These are phyloP conservation scores for Didymella segeticola DNA, from an alignment of 2,329 filamentous ascomycete species.

Conservation along the genomic window DNA sequence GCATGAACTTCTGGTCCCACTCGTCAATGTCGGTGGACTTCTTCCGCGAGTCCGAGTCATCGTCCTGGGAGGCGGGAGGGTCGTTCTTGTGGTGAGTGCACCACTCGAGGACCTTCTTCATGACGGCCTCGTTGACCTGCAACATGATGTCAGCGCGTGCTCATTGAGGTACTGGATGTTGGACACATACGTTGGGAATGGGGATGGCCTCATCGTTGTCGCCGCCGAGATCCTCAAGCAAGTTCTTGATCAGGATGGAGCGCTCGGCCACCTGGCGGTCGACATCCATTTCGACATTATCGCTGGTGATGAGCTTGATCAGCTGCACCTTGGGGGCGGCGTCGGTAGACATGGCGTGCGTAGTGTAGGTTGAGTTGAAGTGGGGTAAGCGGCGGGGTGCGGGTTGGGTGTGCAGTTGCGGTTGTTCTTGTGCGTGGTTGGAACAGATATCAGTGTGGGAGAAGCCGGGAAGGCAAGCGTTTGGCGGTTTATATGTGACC, in stretches of 20 bases:
- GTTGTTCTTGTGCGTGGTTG: not conserved
- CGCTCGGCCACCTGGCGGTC: conserved; percentile 85
- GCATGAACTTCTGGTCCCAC: conserved; percentile 99
- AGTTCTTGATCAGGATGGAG: conserved; percentile 95
- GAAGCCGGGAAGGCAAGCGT: conserved; percentile 12
- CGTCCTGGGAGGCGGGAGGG: conserved; percentile 79
- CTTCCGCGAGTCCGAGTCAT: conserved; percentile 92
- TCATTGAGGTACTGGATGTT: not conserved
- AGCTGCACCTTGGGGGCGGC: conserved; percentile 17
- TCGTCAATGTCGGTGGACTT: conserved; percentile 99
- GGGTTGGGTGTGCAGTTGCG: conserved; percentile 2
- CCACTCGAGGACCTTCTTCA: conserved; percentile 98
- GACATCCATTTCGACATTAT: conserved; percentile 54
- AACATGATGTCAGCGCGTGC: conserved; percentile 34
- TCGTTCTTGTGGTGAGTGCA: conserved; percentile 94
- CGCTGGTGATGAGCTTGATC: conserved; percentile 55
- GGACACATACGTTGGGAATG: conserved; percentile 70
- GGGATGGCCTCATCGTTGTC: conserved; percentile 74
- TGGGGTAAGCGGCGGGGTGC: conserved; percentile 26
- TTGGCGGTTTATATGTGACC: conserved; percentile 21
- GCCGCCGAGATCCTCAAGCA: conserved; percentile 89
- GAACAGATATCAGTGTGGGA: conserved; percentile 3
- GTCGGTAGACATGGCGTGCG: conserved; percentile 32
- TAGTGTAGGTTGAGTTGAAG: conserved; percentile 19
- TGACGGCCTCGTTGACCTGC: conserved; percentile 85